These are phyloP conservation scores for Euptelea pleiosperma DNA, from an alignment of 164 flowering plant species.

Conservation along the genomic window DNA sequence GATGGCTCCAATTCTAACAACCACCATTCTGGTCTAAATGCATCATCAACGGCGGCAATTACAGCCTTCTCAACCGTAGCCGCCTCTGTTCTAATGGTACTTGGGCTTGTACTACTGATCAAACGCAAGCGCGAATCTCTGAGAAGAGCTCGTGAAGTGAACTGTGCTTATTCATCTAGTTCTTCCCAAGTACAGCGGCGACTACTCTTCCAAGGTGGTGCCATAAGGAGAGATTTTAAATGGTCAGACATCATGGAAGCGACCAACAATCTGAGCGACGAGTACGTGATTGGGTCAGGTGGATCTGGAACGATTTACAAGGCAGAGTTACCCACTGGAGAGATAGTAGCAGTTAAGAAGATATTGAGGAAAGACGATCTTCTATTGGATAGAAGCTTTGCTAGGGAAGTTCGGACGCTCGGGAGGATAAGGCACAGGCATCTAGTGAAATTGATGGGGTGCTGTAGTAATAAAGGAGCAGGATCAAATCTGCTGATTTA, in stretches of 20 bases:
- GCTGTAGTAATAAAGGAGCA: conserved; percentile 50
- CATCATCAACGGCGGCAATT: conserved; percentile 39
- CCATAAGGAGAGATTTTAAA: conserved; percentile 46
- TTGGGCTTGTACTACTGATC: conserved; percentile 37
- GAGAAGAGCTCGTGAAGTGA: conserved; percentile 32
- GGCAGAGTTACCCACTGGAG: conserved; percentile 64
- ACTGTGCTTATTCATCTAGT: conserved; percentile 49
- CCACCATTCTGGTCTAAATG: conserved; percentile 23
- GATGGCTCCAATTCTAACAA: neutral
- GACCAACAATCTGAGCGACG: conserved; percentile 71
- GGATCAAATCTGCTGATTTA: conserved; percentile 68
- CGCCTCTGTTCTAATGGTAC: conserved; percentile 39
- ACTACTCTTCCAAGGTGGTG: conserved; percentile 39
- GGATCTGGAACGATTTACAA: conserved; percentile 87
- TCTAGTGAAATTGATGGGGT: conserved; percentile 79
- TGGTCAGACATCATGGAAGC: conserved; percentile 93
- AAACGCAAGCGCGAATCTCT: conserved; percentile 33
- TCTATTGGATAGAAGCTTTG: conserved; percentile 62
- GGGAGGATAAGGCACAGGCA: conserved; percentile 95
- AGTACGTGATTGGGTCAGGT: conserved; percentile 80
- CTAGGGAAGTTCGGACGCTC: conserved; percentile 76
- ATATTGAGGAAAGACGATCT: conserved; percentile 64
- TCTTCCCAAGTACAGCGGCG: conserved; percentile 58
- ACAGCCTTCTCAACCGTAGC: conserved; percentile 47
- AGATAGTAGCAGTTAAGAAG: conserved; percentile 84